phyloP scores from a whole-genome alignment of 768 basidiomycete species.

The Boletus pseudo-olivaceus region DNA sequence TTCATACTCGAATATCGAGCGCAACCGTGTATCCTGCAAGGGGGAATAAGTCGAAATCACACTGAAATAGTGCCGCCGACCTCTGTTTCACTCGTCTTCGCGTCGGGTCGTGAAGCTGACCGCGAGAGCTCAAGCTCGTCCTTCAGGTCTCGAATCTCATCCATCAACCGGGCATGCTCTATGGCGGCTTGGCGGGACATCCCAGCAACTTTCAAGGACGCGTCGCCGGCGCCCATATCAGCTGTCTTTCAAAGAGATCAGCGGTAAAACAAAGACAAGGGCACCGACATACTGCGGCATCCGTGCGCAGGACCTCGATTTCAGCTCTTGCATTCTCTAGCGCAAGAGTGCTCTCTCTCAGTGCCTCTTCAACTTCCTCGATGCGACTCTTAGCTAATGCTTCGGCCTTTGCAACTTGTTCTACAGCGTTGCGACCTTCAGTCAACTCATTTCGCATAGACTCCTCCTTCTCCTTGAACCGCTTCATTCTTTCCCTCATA shows the following conservation, averaged over 20 bases:
- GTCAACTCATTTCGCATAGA: constrained; percentile 66
- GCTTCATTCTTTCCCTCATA: constrained; percentile 59
- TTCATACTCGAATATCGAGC: constrained; percentile 28
- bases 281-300: constrained; percentile 59
- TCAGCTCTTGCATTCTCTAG: constrained; percentile 89
- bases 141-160: constrained; percentile 56
- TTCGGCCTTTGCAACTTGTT: constrained; percentile 62
- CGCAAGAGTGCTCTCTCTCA: constrained; percentile 81
- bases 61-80: constrained; percentile 4
- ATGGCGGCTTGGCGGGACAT: constrained; percentile 45
- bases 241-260: constrained; percentile 35
- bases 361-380: constrained; percentile 85
- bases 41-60: not conserved
- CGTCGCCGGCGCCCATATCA: constrained; percentile 45
- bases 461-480: constrained; percentile 72
- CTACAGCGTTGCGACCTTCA: constrained; percentile 62
- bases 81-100: constrained; percentile 26
- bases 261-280: not conserved
- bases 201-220: constrained; percentile 46
- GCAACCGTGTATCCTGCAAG: constrained; percentile 28
- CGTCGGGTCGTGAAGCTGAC: constrained; percentile 20
- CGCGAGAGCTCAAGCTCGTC: constrained; percentile 42
- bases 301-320: constrained; percentile 73
- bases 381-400: constrained; percentile 57
- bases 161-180: constrained; percentile 49